Evolutionary conservation across 73 alveolate genomes (phyloP).

Genomic region (Paramecium octaurelia): DNA sequence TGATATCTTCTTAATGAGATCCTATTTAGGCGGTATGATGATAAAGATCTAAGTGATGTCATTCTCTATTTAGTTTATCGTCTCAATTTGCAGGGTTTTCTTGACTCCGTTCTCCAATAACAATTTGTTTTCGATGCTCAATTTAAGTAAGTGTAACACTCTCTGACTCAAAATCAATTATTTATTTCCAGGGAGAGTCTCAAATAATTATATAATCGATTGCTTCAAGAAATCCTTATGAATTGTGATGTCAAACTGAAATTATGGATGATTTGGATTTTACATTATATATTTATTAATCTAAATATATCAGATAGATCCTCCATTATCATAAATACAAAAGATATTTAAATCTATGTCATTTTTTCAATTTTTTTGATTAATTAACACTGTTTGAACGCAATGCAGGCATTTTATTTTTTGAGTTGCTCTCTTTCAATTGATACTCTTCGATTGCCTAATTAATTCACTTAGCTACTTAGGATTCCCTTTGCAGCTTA

Average conservation of each 20-base stretch:
- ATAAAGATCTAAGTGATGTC: not conserved
- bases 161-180: not conserved
- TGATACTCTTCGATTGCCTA: not conserved
- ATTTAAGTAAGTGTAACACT: not conserved
- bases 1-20: not conserved
- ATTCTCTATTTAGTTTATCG: not conserved
- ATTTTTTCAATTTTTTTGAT: not conserved
- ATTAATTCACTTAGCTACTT: not conserved
- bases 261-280: slow-evolving; percentile 6
- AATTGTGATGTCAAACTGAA: not conserved
- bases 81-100: not conserved
- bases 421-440: not conserved
- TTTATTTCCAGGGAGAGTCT: not conserved
- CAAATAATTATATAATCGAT: not conserved
- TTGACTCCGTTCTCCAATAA: not conserved
- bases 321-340: not conserved
- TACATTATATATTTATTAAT: not conserved
- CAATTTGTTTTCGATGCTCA: not conserved
- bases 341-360: not conserved
- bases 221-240: not conserved
- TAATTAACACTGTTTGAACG: not conserved
- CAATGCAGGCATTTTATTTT: slow-evolving; percentile 2
- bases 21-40: slow-evolving; percentile 2
- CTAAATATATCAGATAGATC: not conserved
- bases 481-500: not conserved